Conservation (phyloP, 2,329 filamentous ascomycete species). For the Akanthomyces dipterigenus region DNA sequence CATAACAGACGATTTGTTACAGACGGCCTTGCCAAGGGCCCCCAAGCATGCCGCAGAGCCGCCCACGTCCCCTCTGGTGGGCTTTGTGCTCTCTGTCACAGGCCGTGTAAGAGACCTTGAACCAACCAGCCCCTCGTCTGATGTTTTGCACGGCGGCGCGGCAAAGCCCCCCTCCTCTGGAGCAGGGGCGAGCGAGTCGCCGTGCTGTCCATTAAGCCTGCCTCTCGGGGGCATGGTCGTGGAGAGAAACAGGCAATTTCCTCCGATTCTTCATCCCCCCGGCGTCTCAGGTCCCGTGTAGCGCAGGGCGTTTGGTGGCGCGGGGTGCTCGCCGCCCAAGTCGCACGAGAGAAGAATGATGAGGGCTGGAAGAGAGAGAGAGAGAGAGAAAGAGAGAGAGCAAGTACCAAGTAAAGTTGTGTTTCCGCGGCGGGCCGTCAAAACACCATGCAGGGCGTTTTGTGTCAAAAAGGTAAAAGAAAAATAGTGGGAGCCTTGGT, state of each 20-base stretch:
- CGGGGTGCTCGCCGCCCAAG: too few species aligned
- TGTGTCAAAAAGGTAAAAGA: not conserved
- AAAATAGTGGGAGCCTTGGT: not conserved
- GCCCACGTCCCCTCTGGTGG: not conserved
- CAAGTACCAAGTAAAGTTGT: not conserved
- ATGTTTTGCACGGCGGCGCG: not conserved
- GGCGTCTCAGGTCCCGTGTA: constrained; percentile 5
- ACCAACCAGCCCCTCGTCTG: not conserved
- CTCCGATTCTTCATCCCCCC: not conserved
- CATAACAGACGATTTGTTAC: not conserved
- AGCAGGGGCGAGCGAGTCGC: too few species aligned
- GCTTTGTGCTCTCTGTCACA: not conserved
- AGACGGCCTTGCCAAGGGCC: not conserved
- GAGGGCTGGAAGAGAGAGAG: too few species aligned
- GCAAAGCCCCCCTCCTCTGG: not conserved
- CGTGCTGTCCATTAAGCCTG: too few species aligned
- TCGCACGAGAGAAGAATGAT: too few species aligned
- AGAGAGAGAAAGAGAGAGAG: too few species aligned
- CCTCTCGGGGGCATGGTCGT: too few species aligned
- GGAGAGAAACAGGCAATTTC: not conserved
- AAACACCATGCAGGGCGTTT: constrained; percentile 1
- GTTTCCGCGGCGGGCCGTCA: constrained; percentile 7
- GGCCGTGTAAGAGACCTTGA: constrained; percentile 1
- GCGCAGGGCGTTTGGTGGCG: not conserved
- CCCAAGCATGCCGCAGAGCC: not conserved